Percentiles rank a stretch among this genome's conserved stretches.
These are phyloP conservation scores for Sphaceloma murrayae DNA, from an alignment of 2,329 filamentous ascomycete genomes.

Conservation along the genomic window DNA sequence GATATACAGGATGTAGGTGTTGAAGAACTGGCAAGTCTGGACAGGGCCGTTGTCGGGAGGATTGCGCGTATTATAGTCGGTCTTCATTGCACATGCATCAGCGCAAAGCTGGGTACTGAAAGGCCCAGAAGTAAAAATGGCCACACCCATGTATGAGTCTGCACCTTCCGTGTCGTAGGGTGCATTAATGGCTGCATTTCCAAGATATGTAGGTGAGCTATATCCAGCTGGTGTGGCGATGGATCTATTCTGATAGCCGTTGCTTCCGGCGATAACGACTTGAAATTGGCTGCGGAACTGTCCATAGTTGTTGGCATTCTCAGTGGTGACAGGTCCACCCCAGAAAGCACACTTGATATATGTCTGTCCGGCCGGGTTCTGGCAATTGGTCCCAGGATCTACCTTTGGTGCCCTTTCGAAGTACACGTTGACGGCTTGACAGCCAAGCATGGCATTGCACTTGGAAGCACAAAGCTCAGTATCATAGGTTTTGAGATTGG, in stretches of 20 bases:
- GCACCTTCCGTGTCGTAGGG: constrained; percentile 23
- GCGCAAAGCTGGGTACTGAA: constrained; percentile 29
- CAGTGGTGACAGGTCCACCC: constrained; percentile 15
- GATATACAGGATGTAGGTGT: constrained; percentile 20
- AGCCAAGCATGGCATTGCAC: constrained; percentile 17
- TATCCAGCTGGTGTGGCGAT: constrained; percentile 19
- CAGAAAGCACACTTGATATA: constrained; percentile 19
- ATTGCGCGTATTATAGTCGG: constrained; percentile 20
- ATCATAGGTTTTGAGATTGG: constrained; percentile 16
- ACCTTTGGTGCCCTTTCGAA: constrained; percentile 20
- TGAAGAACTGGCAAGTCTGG: constrained; percentile 22
- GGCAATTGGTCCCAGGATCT: constrained; percentile 19
- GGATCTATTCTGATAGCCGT: constrained; percentile 18
- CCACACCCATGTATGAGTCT: constrained; percentile 25
- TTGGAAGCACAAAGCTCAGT: constrained; percentile 17
- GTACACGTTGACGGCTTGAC: constrained; percentile 19
- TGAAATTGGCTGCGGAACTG: constrained; percentile 19
- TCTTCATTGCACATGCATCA: constrained; percentile 22
- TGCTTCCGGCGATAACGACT: constrained; percentile 19
- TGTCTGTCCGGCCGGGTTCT: constrained; percentile 19
- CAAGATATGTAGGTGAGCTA: constrained; percentile 19
- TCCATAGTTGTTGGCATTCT: constrained; percentile 17
- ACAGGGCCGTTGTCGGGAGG: constrained; percentile 20
- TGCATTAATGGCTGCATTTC: constrained; percentile 24
- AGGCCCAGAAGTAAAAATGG: constrained; percentile 25